Percentiles rank a stretch among this genome's conserved stretches.
Evolutionary conservation across 2,329 filamentous ascomycete species (phyloP).

Genomic region (Xylaria sp.): DNA sequence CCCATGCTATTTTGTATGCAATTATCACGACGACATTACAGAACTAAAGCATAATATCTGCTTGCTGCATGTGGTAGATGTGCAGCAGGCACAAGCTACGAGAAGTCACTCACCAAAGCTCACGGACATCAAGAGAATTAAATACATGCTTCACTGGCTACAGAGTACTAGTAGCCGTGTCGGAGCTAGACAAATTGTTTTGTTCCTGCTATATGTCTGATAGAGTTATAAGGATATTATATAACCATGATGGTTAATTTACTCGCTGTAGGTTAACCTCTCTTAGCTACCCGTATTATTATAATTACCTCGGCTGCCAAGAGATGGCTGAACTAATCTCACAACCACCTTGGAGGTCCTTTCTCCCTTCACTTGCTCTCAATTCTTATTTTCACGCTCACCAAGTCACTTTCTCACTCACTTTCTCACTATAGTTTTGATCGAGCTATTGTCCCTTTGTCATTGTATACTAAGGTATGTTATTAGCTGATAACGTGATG

Average conservation of each 20-base stretch:
- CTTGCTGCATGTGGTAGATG: not conserved
- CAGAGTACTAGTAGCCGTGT: too few species aligned
- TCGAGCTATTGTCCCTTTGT: not conserved
- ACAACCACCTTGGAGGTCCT: too few species aligned
- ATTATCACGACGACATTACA: too few species aligned
- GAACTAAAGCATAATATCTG: not conserved
- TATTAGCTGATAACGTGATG: not conserved
- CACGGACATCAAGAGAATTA: too few species aligned
- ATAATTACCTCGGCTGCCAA: constrained; percentile 1
- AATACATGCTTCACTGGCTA: too few species aligned
- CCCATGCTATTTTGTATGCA: too few species aligned
- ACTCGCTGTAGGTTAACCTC: not conserved
- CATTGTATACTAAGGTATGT: not conserved
- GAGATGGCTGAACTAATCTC: not conserved
- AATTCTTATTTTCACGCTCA: not conserved
- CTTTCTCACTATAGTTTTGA: not conserved
- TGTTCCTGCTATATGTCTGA: not conserved
- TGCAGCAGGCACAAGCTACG: too few species aligned
- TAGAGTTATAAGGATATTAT: not conserved
- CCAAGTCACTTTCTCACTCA: not conserved
- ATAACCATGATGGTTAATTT: not conserved
- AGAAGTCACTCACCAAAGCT: too few species aligned
- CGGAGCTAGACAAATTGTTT: not conserved
- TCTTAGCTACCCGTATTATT: not conserved
- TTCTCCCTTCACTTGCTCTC: not conserved